Evolutionary conservation across 768 basidiomycete species (phyloP).

Genomic region (Inosperma sp.): DNA sequence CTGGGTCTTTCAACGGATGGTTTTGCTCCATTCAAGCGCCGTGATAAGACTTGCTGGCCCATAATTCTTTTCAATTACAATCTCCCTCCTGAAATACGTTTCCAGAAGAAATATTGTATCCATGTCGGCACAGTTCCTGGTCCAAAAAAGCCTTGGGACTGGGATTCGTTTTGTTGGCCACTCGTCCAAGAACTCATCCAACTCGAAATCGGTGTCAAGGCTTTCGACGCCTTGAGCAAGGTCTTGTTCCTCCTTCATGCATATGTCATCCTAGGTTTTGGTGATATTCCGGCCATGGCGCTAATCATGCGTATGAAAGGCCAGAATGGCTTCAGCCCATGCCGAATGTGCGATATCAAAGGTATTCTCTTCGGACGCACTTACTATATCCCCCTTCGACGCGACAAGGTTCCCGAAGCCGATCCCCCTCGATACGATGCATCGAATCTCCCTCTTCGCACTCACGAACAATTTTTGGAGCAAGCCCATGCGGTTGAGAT

Average conservation of each 20-base stretch:
- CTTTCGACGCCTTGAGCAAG: conserved; percentile 19
- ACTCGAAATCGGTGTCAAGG: conserved; percentile 33
- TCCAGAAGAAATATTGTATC: conserved; percentile 33
- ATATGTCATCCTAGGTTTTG: conserved; percentile 17
- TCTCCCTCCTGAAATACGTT: no score
- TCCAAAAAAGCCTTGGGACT: conserved; percentile 38
- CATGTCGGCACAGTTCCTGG: conserved; percentile 43
- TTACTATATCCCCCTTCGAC: conserved; percentile 29
- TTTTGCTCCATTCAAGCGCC: conserved; percentile 34
- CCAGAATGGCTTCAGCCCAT: conserved; percentile 34
- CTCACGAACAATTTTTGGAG: conserved; percentile 25
- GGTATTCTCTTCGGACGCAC: conserved; percentile 16
- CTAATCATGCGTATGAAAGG: conserved; percentile 37
- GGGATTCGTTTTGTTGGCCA: conserved; percentile 41
- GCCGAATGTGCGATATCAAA: conserved; percentile 34
- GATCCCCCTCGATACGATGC: conserved; percentile 22
- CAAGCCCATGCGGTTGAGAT: conserved; percentile 22
- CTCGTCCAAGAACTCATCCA: no score
- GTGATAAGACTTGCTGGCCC: no score
- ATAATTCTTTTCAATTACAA: no score
- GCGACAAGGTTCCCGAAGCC: background rate
- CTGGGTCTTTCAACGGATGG: no score
- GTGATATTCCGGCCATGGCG: conserved; percentile 22
- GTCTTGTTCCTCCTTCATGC: conserved; percentile 14
- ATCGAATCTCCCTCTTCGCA: conserved; percentile 30